phyloP scores from a whole-genome alignment of 192 early-diverging fungal genomes.

The Spinellus fusiger region DNA sequence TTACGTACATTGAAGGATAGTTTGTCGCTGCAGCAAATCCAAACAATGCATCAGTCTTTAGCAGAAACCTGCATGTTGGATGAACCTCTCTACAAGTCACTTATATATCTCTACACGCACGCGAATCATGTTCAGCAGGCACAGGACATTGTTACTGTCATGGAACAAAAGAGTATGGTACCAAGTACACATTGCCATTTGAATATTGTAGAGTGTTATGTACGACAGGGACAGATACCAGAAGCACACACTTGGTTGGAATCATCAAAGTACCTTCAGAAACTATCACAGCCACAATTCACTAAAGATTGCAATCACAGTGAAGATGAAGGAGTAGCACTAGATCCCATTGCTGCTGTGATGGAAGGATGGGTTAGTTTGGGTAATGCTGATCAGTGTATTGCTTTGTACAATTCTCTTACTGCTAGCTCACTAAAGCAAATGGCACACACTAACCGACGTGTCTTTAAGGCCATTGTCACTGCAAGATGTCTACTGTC shows the following conservation, averaged over 20 bases:
- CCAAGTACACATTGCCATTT: neutral
- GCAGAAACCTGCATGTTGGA: neutral
- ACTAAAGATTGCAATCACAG: neutral
- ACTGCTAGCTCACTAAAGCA: neutral
- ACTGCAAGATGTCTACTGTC: neutral
- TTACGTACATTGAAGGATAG: neutral
- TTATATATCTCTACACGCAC: constrained; percentile 1
- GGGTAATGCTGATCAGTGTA: neutral
- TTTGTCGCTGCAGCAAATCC: neutral
- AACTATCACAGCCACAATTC: too few species aligned
- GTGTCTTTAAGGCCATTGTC: constrained; percentile 4
- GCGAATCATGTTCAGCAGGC: neutral
- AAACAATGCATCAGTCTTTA: neutral
- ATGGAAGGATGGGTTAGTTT: constrained; percentile 2
- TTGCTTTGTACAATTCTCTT: neutral
- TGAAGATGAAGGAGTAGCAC: neutral
- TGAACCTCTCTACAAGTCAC: neutral
- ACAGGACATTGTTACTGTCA: neutral
- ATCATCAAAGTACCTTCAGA: too few species aligned
- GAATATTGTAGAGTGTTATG: neutral
- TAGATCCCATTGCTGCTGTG: neutral
- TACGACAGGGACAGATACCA: neutral
- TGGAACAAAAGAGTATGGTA: neutral
- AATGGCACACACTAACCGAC: neutral
- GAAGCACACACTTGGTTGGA: neutral